Evolutionary conservation across 345 rosid species (phyloP), one percentile per base, ranked within the genome.

Genomic region (Brassica cretica): DNA sequence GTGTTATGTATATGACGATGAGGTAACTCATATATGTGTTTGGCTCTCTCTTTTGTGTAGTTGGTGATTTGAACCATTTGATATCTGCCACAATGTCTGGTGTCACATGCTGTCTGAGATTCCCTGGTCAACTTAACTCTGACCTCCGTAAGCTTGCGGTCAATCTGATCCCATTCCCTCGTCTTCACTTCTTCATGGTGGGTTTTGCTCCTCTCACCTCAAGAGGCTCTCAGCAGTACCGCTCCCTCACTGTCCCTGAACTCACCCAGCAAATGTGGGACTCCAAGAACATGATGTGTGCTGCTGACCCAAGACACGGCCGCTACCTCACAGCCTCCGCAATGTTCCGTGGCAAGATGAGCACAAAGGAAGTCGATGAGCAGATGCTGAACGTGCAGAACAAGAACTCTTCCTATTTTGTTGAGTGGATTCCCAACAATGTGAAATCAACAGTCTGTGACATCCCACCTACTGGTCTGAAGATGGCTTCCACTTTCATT

Each of bases 181-280:
- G 91, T 3, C 88, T 89, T 19, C 93, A 91, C 87, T 91, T 91
- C 86, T 88, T 89, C 89, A 92, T 90, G 93, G 95, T 88, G 25
- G 92, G 92, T 66, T 91, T 91, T 46, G 92, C 93, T 18, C 96
- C 93, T 44, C 77, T 91, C 68, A 91, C 93, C 14, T 88, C 96
- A 62, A 88, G 89, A 5, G 91, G 96, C 0, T 91, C 96, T 3
- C 92, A 91, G 74, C 92, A 91, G 71, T 91, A 91, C 89, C 88
- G 93, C 0, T 87, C 96, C 82, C 79, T 91, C 27, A 91, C 96
- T 5, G 88, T 91, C 81, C 96, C 96, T 3, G 96, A 91, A 68
- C 89, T 91, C 51, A 91, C 96, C 21, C 96, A 89, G 41, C 93
- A 91, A 80, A 91, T 89, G 96, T 91, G 93, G 96, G 96, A 91